A percentile compares a stretch with the other conserved stretches of the same genome.
These are phyloP conservation scores for Saccharum officinarum DNA, from an alignment of 176 grass and related monocot genomes.

Conservation along the genomic window DNA sequence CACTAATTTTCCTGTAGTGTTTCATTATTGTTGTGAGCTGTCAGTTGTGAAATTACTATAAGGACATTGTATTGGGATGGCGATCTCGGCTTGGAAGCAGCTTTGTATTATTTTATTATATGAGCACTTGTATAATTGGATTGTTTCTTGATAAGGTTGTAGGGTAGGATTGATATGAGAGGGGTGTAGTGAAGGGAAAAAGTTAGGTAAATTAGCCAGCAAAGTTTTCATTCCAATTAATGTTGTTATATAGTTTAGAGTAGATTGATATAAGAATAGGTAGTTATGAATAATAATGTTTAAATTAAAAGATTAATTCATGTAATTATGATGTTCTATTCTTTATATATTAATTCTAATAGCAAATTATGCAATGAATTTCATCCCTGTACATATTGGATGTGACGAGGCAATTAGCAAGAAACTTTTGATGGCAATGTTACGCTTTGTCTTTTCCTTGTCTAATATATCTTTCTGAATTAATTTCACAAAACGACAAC, in stretches of 20 bases:
- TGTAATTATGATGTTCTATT: too few relatives aligned
- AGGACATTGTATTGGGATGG: background rate
- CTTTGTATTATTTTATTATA: background rate
- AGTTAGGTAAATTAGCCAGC: background rate
- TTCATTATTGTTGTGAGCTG: background rate
- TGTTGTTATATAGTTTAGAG: too few relatives aligned
- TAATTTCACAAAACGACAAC: background rate
- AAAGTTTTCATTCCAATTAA: background rate
- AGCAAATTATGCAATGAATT: too few relatives aligned
- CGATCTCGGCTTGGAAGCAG: background rate
- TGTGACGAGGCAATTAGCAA: conserved; percentile 3
- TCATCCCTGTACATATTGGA: background rate
- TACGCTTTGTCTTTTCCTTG: background rate
- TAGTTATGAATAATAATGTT: too few relatives aligned
- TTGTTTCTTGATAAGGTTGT: background rate
- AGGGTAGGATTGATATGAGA: background rate
- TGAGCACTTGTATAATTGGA: background rate
- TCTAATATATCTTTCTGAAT: conserved; percentile 13
- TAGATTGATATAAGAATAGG: too few relatives aligned
- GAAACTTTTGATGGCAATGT: conserved; percentile 17
- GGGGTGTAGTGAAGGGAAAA: background rate
- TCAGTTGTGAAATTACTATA: background rate
- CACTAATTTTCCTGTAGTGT: background rate
- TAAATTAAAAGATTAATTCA: too few relatives aligned
- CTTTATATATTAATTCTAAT: too few relatives aligned